phyloP scores from a whole-genome alignment of 495 filamentous ascomycete species.

The Evernia prunastri region DNA sequence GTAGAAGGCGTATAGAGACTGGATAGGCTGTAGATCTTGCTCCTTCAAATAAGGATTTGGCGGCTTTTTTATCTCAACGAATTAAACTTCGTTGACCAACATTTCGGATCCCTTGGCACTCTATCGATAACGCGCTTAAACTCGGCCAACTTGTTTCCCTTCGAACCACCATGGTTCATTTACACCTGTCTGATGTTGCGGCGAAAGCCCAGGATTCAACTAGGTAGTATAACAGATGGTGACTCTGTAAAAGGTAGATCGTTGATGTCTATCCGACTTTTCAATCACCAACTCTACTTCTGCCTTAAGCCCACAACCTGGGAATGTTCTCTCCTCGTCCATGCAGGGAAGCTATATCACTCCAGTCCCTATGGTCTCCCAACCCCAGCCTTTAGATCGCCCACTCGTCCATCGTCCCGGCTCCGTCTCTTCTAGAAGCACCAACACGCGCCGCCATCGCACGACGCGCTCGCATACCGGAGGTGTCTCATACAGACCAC shows the following conservation, averaged over 20 bases:
- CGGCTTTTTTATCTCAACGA: background rate
- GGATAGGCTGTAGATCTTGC: background rate
- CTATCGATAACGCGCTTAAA: slow-evolving; percentile 9
- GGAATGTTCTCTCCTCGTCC: slow-evolving; percentile 10
- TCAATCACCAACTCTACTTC: background rate
- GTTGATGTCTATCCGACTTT: background rate
- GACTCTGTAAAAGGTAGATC: background rate
- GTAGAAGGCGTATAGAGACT: background rate
- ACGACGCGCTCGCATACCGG: slow-evolving; percentile 78
- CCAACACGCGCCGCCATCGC: slow-evolving; percentile 54
- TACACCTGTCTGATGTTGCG: background rate
- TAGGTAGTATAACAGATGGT: background rate
- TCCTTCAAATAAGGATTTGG: background rate
- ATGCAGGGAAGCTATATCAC: background rate
- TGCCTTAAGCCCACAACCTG: background rate
- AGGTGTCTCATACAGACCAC: slow-evolving; percentile 59
- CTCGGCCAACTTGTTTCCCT: slow-evolving; percentile 6
- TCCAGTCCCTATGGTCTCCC: slow-evolving; percentile 59
- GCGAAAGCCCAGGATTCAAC: background rate
- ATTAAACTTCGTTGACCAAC: background rate
- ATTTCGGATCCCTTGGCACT: background rate
- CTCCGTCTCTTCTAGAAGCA: slow-evolving; percentile 57
- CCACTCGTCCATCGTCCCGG: slow-evolving; percentile 47
- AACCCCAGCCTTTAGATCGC: slow-evolving; percentile 57
- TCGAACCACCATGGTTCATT: slow-evolving; percentile 9